Evolutionary conservation across 768 basidiomycete genomes (phyloP), one percentile per base, ranked within the genome.

Genomic region (Boletellus ananas): DNA sequence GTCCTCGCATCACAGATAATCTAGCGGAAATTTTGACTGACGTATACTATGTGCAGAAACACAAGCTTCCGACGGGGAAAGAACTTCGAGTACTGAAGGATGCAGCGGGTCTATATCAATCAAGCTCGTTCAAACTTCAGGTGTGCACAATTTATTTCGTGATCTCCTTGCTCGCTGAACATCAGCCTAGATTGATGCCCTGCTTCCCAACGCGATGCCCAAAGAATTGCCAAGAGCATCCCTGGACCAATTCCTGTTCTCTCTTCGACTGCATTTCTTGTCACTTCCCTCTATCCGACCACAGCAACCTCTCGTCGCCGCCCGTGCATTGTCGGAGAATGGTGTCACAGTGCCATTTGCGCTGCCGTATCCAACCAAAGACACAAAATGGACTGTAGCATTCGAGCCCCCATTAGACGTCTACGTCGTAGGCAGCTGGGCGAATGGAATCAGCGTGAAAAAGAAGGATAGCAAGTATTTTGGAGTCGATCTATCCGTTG

Each of bases 361-460:
- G 1, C 60, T 77, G 1, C 91, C 92, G 0, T 70, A 79, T 20
- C 90, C 90, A 0, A 76, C 81, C 0, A 80, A 86, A 62, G 87
- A 90, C 33, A 83, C 84, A 0, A 92, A 94, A 49, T 96, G 93
- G 93, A 92, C 83, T 44, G 84, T 96, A 18, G 77, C 82, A 0
- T 96, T 88, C 59, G 82, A 87, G 55, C 78, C 75, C 38, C 94
- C 94, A 1, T 75, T 71, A 21, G 88, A 92, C 50, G 80, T 95
- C 17, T 74, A 80, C 6, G 68, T 97, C 3, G 83, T 85, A 1
- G 94, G 94, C 12, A 92, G 90, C 57, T 97, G 93, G 92, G 79
- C 84, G 0, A 87, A 89, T 52, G 82, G 84, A 58, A 73, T 85
- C 10, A 74, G 79, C 45, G 85, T 91, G 38, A 90, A 87, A 61